Percentiles rank a stretch among this genome's conserved stretches.
These are phyloP conservation scores for Aquanectria penicillioides DNA, from an alignment of 2,329 filamentous ascomycete genomes.

Conservation along the genomic window DNA sequence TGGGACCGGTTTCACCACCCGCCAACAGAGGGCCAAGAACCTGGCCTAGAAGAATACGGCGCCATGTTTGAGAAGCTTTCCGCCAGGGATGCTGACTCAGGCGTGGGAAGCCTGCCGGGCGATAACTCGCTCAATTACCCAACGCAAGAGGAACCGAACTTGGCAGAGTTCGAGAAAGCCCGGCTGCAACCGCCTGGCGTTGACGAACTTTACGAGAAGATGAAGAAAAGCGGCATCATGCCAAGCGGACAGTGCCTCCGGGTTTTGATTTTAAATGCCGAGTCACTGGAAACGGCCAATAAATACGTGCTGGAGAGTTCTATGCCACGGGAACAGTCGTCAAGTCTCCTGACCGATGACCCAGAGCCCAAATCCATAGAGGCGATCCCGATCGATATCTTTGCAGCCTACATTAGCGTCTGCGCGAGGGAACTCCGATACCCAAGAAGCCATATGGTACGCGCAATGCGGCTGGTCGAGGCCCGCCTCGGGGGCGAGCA, in stretches of 20 bases:
- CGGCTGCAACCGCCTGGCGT: slow-evolving; percentile 69
- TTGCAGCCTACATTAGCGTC: slow-evolving; percentile 60
- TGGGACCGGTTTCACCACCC: slow-evolving; percentile 62
- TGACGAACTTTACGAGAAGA: slow-evolving; percentile 66
- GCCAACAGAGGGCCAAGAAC: slow-evolving; percentile 45
- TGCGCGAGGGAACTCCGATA: slow-evolving; percentile 37
- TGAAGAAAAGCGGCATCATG: slow-evolving; percentile 60
- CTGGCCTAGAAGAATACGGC: slow-evolving; percentile 59
- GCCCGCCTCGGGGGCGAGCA: slow-evolving; percentile 35
- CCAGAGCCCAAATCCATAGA: slow-evolving; percentile 39
- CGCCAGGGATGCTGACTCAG: slow-evolving; percentile 41
- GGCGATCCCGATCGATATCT: slow-evolving; percentile 45
- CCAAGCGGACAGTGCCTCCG: slow-evolving; percentile 62
- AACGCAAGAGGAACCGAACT: slow-evolving; percentile 55
- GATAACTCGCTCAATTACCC: slow-evolving; percentile 64
- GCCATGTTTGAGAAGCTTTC: slow-evolving; percentile 70
- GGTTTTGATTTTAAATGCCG: slow-evolving; percentile 65
- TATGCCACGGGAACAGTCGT: slow-evolving; percentile 19
- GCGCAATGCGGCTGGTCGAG: slow-evolving; percentile 45
- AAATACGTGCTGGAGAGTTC: slow-evolving; percentile 60
- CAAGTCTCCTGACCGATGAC: slow-evolving; percentile 31
- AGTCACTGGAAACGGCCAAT: slow-evolving; percentile 57
- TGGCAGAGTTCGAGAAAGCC: slow-evolving; percentile 72
- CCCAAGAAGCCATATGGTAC: slow-evolving; percentile 40
- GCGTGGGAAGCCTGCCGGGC: slow-evolving; percentile 60